Base-by-base conservation (phyloP, 148 eudicot genomes). In the Rhododendron molle region DNA sequence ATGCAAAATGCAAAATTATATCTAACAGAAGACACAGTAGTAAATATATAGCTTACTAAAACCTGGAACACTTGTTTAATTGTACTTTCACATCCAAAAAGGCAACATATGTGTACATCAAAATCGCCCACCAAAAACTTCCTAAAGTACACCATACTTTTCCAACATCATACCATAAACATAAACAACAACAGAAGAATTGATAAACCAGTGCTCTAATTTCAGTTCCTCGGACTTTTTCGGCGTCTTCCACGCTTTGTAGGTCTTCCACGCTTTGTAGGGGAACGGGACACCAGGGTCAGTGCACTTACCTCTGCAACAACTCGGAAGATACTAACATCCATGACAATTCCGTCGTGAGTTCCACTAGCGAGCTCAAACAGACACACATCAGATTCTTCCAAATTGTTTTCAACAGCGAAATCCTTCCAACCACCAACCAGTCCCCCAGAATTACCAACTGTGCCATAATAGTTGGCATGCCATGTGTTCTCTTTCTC, bases 281-380 rank as follows among this genome's bases (percentile, higher is more conserved):
- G 30, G 40, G 85, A 12, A 46, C 60, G 12, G 77, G 56, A 10
- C 32, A 50, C 28, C 20, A 46, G 76, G 44, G 67, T 36, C 38
- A 86, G 76, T 44, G 85, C 83, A 80, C 52, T 82, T 47, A 85
- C 85, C 81, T 89, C 88, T 21, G 85, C 81, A 40, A 87, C 90
- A 23, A 89, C 93, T 77, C 91, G 88, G 81, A 91, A 92, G 65
- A 92, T 87, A 82, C 84, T 88, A 36, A 92, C 92, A 26, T 92
- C 84, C 7, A 89, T 67, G 80, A 88, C 52, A 78, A 85, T 21
- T 0, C 23, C 52, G 32, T 86, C 80, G 1, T 40, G 11, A 36
- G 80, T 84, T 23, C 50, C 73, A 54, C 74, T 85, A 30, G 83
- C 78, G n/a, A 87, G 90, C 50, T 87, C 88, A 58, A 93, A 91